Evolutionary conservation across 2,329 filamentous ascomycete species (phyloP).

Genomic region (Cladophialophora chaetospira): DNA sequence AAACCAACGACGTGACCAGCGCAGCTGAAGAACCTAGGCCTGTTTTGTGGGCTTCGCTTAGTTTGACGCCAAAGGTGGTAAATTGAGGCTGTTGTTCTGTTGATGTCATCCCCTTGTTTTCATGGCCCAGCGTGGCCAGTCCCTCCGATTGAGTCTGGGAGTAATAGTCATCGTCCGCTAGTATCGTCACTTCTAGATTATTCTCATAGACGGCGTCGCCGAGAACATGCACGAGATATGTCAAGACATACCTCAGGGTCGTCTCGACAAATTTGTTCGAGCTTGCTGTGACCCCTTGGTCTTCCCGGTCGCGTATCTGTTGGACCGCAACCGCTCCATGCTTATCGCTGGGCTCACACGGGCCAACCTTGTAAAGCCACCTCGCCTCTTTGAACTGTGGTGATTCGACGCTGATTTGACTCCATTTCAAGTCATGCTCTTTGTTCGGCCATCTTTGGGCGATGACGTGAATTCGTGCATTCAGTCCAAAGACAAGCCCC

Average conservation of each 20-base stretch:
- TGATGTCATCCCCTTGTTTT: no score
- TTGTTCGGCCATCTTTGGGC: constrained; percentile 49
- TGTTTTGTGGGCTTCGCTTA: constrained; percentile 86
- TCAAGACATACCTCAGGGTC: constrained; percentile 81
- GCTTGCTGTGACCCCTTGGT: constrained; percentile 16
- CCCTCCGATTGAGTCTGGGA: constrained; percentile 54
- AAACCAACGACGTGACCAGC: constrained; percentile 83
- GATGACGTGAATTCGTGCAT: constrained; percentile 64
- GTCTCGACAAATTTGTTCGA: constrained; percentile 91
- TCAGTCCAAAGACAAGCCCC: constrained; percentile 67
- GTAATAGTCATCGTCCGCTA: constrained; percentile 97
- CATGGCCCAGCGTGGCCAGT: no score
- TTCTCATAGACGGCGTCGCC: constrained; percentile 61
- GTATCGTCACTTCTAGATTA: constrained; percentile 71
- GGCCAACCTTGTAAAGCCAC: constrained; percentile 82
- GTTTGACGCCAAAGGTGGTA: constrained; percentile 72
- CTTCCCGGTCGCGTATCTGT: constrained; percentile 39
- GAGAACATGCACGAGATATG: constrained; percentile 63
- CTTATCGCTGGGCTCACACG: constrained; percentile 56
- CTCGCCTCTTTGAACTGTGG: constrained; percentile 86
- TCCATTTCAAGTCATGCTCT: constrained; percentile 25
- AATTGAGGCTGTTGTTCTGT: constrained; percentile 53
- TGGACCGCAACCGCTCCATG: constrained; percentile 76
- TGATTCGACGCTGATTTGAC: constrained; percentile 74
- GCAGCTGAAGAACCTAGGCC: constrained; percentile 93